These are phyloP conservation scores for Xylariaceae sp. DNA, from an alignment of 2,329 filamentous ascomycete species.

Conservation along the genomic window DNA sequence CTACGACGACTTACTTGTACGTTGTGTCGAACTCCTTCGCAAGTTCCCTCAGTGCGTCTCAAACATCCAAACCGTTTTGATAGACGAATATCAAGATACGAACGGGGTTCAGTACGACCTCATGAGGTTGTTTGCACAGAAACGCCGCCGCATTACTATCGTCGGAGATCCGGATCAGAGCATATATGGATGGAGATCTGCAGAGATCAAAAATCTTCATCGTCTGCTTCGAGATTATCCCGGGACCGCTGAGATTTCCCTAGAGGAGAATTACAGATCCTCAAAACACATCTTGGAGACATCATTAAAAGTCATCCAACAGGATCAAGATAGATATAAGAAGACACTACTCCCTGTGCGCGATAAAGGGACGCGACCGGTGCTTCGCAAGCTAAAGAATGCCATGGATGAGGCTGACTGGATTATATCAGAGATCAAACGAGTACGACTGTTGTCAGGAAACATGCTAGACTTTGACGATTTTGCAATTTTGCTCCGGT, in stretches of 20 bases:
- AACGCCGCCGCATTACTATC: slow-evolving; percentile 73
- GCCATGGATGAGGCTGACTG: slow-evolving; percentile 74
- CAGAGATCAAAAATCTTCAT: slow-evolving; percentile 82
- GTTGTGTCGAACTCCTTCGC: slow-evolving; percentile 73
- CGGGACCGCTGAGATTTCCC: slow-evolving; percentile 71
- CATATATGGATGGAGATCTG: slow-evolving; percentile 93
- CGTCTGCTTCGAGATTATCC: slow-evolving; percentile 73
- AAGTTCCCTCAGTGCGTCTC: slow-evolving; percentile 73
- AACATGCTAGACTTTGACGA: slow-evolving; percentile 68
- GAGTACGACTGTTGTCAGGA: slow-evolving; percentile 65
- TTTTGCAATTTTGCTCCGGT: slow-evolving; percentile 81
- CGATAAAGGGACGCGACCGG: slow-evolving; percentile 70
- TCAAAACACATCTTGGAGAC: slow-evolving; percentile 76
- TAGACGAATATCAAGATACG: slow-evolving; percentile 97
- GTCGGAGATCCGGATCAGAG: slow-evolving; percentile 97
- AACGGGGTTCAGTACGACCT: slow-evolving; percentile 93
- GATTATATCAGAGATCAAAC: slow-evolving; percentile 79
- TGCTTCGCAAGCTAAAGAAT: slow-evolving; percentile 68
- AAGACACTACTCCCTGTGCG: slow-evolving; percentile 79
- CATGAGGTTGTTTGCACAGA: slow-evolving; percentile 79
- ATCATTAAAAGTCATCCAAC: slow-evolving; percentile 82
- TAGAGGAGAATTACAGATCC: slow-evolving; percentile 94
- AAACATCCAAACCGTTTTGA: slow-evolving; percentile 84
- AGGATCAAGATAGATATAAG: slow-evolving; percentile 73
- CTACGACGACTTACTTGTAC: slow-evolving; percentile 86